These are phyloP conservation scores for fission yeast (Schizosaccharomyces pombe) DNA, from an alignment of 805 yeast genomes.

Conservation along the genomic window DNA sequence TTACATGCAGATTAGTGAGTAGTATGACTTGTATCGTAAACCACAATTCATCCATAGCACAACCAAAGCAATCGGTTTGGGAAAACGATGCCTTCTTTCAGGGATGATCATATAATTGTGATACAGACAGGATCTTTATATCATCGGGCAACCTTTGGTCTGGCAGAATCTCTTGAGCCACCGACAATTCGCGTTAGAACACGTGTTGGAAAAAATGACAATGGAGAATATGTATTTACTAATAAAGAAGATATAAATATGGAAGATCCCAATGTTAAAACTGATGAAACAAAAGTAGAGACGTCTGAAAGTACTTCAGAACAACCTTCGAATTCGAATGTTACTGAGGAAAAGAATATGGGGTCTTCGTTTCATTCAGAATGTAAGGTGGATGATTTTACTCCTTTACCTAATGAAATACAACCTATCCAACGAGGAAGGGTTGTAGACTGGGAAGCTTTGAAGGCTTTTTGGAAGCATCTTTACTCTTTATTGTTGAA, in stretches of 20 bases:
- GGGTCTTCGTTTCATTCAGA: background rate
- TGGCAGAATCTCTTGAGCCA: background rate
- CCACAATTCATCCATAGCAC: background rate
- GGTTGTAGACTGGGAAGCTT: background rate
- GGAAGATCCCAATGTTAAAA: background rate
- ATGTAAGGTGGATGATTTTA: background rate
- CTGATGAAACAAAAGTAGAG: too few relatives aligned
- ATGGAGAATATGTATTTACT: background rate
- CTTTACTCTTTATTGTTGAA: background rate
- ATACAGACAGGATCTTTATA: background rate
- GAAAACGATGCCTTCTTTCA: background rate
- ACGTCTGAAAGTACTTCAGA: too few relatives aligned
- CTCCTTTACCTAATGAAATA: background rate
- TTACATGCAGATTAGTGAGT: background rate
- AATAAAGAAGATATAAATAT: background rate
- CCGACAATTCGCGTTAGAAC: background rate
- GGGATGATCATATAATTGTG: slow-evolving; percentile 3
- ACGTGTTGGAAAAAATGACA: slow-evolving; percentile 1
- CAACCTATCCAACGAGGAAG: background rate
- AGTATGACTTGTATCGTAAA: background rate
- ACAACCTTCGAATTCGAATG: too few relatives aligned
- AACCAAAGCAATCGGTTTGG: background rate
- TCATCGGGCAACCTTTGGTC: background rate
- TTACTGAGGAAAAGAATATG: background rate
- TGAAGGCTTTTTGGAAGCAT: background rate